Base-by-base conservation (phyloP, 2,329 filamentous ascomycete species). In the Colletotrichum chrysophilum region DNA sequence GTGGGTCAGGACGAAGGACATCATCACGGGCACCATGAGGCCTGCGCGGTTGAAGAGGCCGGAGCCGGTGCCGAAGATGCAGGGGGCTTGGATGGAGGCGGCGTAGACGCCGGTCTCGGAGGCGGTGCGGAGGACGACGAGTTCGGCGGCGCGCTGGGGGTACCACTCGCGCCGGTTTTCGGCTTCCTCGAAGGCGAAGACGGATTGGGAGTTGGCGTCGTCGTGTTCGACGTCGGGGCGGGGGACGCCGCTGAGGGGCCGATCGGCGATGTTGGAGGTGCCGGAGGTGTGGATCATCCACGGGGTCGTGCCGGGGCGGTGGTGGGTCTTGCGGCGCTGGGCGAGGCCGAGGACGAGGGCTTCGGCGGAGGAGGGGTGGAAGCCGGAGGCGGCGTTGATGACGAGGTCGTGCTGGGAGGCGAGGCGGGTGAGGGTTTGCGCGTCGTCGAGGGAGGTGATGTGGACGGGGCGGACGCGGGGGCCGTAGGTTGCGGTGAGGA, bases 321-420 rank as follows among this genome's bases (percentile, higher is more conserved):
- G 43, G 7, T 38, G 21, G 6, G 61, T n/a, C 36, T 81, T 80
- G 8, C 83, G 43, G 43, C 43, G 79, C 9, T 79, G 76, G 9
- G 78, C 80, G 6, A 87, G 79, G 2, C 85, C 86, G 68, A 21
- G 61, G 7, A 87, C 78, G 68, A 86, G 79, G 7, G 85, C 85
- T 62, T 80, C 79, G 2, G 84, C 84, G 26, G 80, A 79, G 3
- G 74, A 68, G 4, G 79, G 73, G 74, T 86, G 83, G 70, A 79
- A 83, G 34, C 82, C 83, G 7, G 80, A 79, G 7, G 83, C 83
- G 13, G 83, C 80, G 75, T 86, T 83, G 70, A 87, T 81, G n/a
- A 87, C 80, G 71, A 85, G 34, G 66, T 79, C 77, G 65, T 79
- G 74, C 14, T 68, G n/a, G 7, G 71, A 65, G 30, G 77, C 76